Evolutionary conservation across 2,329 filamentous ascomycete species (phyloP).

Genomic region (Fusarium austroafricanum): DNA sequence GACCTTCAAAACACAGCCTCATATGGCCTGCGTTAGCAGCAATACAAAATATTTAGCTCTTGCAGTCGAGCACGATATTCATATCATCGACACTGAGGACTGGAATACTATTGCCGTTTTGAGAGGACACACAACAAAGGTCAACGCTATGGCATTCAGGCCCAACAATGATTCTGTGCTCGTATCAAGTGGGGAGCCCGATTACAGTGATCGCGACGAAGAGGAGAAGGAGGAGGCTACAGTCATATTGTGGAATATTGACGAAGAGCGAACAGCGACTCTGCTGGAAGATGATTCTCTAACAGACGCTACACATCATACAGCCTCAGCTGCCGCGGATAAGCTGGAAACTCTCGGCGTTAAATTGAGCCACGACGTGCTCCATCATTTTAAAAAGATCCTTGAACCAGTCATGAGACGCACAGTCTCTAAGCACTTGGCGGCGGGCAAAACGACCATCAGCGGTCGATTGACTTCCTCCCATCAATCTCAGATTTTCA

Average conservation of each 20-base stretch:
- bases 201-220: neutral
- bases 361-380: neutral
- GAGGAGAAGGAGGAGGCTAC: neutral
- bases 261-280: neutral
- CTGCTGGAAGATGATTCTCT: neutral
- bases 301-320: neutral
- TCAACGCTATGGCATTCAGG: constrained; percentile 9
- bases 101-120: constrained; percentile 10
- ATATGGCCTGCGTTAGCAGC: constrained; percentile 1
- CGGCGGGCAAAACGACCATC: constrained; percentile 3
- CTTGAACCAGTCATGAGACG: neutral
- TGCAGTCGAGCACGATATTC: constrained; percentile 5
- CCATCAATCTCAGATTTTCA: constrained; percentile 7
- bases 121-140: constrained; percentile 9
- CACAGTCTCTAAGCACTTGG: neutral
- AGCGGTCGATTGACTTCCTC: neutral
- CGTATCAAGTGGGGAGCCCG: constrained; percentile 1
- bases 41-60: constrained; percentile 7
- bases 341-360: neutral
- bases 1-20: neutral
- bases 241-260: constrained; percentile 22
- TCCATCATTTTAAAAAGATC: neutral
- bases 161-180: neutral
- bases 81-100: constrained; percentile 11
- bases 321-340: neutral